Conservation (phyloP, 2,329 filamentous ascomycete species). For the Aspergillus bombycis region DNA sequence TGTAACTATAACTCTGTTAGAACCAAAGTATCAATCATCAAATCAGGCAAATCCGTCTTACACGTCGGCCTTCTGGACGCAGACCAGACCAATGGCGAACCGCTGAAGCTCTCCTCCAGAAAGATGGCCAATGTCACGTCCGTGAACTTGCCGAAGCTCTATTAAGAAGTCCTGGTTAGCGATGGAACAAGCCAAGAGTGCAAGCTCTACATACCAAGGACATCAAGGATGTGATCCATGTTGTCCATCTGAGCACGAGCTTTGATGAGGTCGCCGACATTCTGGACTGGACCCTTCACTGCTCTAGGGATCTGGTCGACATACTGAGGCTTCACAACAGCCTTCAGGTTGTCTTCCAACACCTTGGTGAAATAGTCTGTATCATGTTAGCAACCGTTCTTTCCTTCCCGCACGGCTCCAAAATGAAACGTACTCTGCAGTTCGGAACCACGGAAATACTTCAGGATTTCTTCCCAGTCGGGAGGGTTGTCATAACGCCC, state of each 20-base stretch:
- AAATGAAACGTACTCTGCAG: constrained; percentile 73
- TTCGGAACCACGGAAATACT: constrained; percentile 96
- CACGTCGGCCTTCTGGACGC: constrained; percentile 93
- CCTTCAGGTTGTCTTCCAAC: constrained; percentile 94
- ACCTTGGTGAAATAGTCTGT: constrained; percentile 98
- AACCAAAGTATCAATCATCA: constrained; percentile 1
- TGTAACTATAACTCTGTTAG: constrained; percentile 64
- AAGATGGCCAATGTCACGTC: constrained; percentile 85
- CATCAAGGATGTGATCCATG: constrained; percentile 77
- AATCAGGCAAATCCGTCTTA: constrained; percentile 42
- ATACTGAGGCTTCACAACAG: constrained; percentile 98
- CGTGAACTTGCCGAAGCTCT: constrained; percentile 86
- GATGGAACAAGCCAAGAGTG: not conserved
- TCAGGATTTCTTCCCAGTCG: constrained; percentile 98
- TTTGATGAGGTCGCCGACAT: constrained; percentile 77
- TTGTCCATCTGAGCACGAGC: constrained; percentile 77
- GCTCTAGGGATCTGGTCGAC: constrained; percentile 97
- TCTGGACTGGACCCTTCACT: constrained; percentile 78
- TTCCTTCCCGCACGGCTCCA: not conserved
- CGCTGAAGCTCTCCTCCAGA: constrained; percentile 98
- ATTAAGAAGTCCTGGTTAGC: constrained; percentile 20
- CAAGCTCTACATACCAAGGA: constrained; percentile 58
- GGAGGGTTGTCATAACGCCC: constrained; percentile 94
- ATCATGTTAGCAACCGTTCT: constrained; percentile 20
- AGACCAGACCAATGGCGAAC: constrained; percentile 95